These are phyloP conservation scores for Hortiboletus rubellus DNA, from an alignment of 1,284 basidiomycete species.

Conservation along the genomic window DNA sequence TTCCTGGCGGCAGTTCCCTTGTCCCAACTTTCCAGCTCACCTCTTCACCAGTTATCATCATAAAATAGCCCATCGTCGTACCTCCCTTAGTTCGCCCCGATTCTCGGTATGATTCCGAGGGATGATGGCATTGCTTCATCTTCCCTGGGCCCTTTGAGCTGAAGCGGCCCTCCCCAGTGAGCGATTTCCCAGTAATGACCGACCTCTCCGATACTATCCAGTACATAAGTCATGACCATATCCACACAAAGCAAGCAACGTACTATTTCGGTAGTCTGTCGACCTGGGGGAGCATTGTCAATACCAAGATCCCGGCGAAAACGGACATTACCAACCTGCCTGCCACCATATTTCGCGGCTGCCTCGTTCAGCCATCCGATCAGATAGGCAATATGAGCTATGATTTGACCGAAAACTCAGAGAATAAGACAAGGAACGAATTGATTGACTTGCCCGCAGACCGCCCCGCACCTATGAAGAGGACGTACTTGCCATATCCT, in stretches of 20 bases:
- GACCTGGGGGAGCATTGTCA: not conserved
- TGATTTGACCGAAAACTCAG: no score
- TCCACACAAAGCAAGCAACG: not conserved
- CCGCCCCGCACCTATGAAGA: not conserved
- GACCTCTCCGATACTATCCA: not conserved
- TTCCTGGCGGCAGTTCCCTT: no score
- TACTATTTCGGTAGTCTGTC: constrained; percentile 6
- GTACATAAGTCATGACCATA: not conserved
- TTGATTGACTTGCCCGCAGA: constrained; percentile 1
- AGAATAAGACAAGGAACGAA: not conserved
- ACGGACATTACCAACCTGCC: constrained; percentile 7
- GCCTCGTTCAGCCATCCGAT: constrained; percentile 14
- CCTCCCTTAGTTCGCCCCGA: not conserved
- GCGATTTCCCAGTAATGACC: not conserved
- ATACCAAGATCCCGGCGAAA: not conserved
- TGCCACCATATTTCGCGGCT: constrained; percentile 15
- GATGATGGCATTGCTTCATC: not conserved
- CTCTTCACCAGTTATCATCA: not conserved
- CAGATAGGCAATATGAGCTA: not conserved
- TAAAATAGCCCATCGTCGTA: not conserved
- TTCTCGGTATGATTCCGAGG: not conserved
- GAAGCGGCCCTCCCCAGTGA: not conserved
- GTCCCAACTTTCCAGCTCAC: not conserved
- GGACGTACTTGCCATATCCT: constrained; percentile 14
- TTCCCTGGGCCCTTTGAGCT: not conserved